A percentile compares a stretch with the other conserved stretches of the same genome.
phyloP scores from a whole-genome alignment of 2,329 filamentous ascomycete genomes.

The Kalmusia sp. region DNA sequence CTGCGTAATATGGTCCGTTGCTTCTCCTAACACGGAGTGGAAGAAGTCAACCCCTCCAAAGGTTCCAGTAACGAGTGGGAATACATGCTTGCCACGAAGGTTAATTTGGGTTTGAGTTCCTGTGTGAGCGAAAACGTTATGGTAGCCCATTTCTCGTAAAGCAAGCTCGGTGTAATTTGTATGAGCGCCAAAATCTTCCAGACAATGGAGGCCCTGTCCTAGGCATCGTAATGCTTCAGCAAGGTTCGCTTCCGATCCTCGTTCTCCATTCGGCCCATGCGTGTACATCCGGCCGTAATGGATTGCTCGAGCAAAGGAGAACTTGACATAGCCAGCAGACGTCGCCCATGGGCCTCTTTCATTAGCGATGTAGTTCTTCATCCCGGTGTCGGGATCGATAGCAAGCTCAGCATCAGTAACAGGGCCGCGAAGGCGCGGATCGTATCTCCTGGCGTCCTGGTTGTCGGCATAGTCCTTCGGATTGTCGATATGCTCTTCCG shows the following conservation, averaged over 20 bases:
- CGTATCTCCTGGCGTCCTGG: constrained; percentile 81
- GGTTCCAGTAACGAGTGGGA: constrained; percentile 61
- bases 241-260: constrained; percentile 53
- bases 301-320: constrained; percentile 57
- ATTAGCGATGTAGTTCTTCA: constrained; percentile 99
- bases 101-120: constrained; percentile 55
- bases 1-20: constrained; percentile 58
- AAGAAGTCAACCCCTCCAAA: constrained; percentile 62
- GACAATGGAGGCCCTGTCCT: constrained; percentile 60
- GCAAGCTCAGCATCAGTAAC: constrained; percentile 60
- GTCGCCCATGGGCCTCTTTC: constrained; percentile 88
- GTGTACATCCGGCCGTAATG: constrained; percentile 58
- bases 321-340: constrained; percentile 77
- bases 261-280: constrained; percentile 49
- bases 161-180: constrained; percentile 63
- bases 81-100: constrained; percentile 56
- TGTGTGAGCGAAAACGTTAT: constrained; percentile 60
- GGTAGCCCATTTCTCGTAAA: constrained; percentile 58
- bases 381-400: constrained; percentile 63
- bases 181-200: constrained; percentile 63
- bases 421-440: constrained; percentile 80
- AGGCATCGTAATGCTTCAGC: constrained; percentile 58
- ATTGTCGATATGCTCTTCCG: constrained; percentile 63
- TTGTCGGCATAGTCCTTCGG: constrained; percentile 63
- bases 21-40: constrained; percentile 58